Base-by-base conservation (phyloP, 1,284 basidiomycete genomes). In the Melampsora larici-populina region DNA sequence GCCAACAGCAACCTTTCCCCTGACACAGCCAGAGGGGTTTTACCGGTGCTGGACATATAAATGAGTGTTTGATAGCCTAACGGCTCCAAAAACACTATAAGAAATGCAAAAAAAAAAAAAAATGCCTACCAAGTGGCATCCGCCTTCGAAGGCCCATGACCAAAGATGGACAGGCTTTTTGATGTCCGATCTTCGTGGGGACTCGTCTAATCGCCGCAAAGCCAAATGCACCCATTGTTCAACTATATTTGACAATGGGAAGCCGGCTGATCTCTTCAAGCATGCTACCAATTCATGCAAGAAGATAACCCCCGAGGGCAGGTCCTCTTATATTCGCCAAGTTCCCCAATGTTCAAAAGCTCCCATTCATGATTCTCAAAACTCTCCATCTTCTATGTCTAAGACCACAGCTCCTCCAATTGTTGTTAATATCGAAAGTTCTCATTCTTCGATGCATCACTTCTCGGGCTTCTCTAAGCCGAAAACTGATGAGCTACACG, bases 111-210 rank as follows among this genome's bases (percentile, higher is more conserved):
- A n/a, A n/a, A n/a, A n/a, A n/a, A n/a, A n/a, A n/a, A 11, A 11
- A 11, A 49, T 49, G 48, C 48, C 48, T 49, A 49, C 48, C 48
- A 49, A 73, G 48, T 73, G 70, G 70, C 7, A n/a, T 24, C 33
- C 3, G 9, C 70, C 70, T n/a, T 64, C 46, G 15, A 48, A 29
- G 26, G 6, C 36, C n/a, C 60, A 73, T 64, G 70, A 62, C 31
- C 8, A 33, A 64, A 15, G 60, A 9, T 73, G 70, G 60, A 40
- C 21, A 9, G 60, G 70, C n/a, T 73, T 64, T 31, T 43, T 73
- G 1, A 73, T 73, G 70, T 64, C 33, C 24, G 17, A 46, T 21
- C n/a, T 73, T 1, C 17, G 60, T 46, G n/a, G 63, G 2, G 70
- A 73, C 60, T 24, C 60, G 2, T 73, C 70, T 18, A 73, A 51